Percentiles rank a stretch among this genome's conserved stretches.
phyloP scores from a whole-genome alignment of 192 early-diverging fungal species.

The Linnemannia exigua region DNA sequence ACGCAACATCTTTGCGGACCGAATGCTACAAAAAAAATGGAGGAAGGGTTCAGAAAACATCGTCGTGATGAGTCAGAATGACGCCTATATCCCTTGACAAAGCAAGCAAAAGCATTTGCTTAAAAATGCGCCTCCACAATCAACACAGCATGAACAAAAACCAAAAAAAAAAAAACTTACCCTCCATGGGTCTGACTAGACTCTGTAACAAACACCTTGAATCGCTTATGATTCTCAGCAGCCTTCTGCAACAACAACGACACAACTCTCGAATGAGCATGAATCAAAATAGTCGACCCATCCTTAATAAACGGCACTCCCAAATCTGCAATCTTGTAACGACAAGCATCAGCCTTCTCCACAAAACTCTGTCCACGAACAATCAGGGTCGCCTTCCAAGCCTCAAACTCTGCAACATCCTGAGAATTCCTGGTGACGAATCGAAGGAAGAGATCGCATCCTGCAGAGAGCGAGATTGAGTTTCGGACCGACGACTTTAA shows the following conservation, averaged over 20 bases:
- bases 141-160: neutral
- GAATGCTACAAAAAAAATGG: slow-evolving; percentile 56
- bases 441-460: slow-evolving; percentile 87
- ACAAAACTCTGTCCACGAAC: slow-evolving; percentile 80
- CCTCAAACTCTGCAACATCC: slow-evolving; percentile 81
- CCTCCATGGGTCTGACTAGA: slow-evolving; percentile 83
- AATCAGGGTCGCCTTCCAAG: slow-evolving; percentile 77
- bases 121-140: neutral
- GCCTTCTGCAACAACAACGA: slow-evolving; percentile 87
- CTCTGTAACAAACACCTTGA: slow-evolving; percentile 95
- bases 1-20: slow-evolving; percentile 78
- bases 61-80: slow-evolving; percentile 44
- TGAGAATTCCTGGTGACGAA: slow-evolving; percentile 73
- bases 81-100: neutral
- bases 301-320: slow-evolving; percentile 88
- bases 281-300: slow-evolving; percentile 86
- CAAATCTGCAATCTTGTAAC: slow-evolving; percentile 83
- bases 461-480: slow-evolving; percentile 88
- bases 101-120: neutral
- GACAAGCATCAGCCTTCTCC: slow-evolving; percentile 75
- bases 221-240: slow-evolving; percentile 83
- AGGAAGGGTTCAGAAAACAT: neutral
- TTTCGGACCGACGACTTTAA: slow-evolving; percentile 80
- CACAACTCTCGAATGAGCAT: slow-evolving; percentile 96
- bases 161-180: slow-evolving; percentile 33